These are phyloP conservation scores for Eucalyptus erythrocorys DNA, from an alignment of 345 rosid species.

Conservation along the genomic window DNA sequence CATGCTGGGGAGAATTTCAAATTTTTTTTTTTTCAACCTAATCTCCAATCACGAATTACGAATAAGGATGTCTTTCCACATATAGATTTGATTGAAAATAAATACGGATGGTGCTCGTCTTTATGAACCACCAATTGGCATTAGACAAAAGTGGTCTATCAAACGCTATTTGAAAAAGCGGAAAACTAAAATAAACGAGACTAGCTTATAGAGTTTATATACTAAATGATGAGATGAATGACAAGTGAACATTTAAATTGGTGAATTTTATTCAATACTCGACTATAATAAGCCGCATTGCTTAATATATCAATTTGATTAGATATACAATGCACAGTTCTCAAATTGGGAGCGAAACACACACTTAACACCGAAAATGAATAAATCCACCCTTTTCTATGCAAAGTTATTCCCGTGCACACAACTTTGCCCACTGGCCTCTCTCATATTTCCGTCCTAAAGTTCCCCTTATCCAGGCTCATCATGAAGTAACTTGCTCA, in stretches of 20 bases:
- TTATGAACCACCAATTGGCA: neutral
- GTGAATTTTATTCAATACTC: fast-evolving
- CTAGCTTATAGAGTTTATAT: neutral
- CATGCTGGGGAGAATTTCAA: neutral
- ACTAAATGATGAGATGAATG: fast-evolving
- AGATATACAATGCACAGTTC: neutral
- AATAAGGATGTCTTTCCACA: neutral
- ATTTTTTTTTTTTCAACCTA: neutral
- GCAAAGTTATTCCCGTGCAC: neutral
- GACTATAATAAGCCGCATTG: neutral
- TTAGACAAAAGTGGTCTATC: neutral
- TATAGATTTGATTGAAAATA: neutral
- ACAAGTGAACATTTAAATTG: neutral
- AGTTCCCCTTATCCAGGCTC: neutral
- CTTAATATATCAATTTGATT: neutral
- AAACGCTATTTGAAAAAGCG: neutral
- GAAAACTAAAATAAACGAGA: neutral
- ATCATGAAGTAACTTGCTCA: neutral
- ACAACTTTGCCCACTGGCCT: neutral
- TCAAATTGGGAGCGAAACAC: neutral
- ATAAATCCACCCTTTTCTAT: neutral
- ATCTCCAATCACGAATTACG: neutral
- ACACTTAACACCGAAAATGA: neutral
- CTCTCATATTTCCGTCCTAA: neutral
- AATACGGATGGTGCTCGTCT: neutral